Evolutionary conservation across 148 eudicot genomes (phyloP), one percentile per base, ranked within the genome.

Genomic region (Vaccinium darrowii): DNA sequence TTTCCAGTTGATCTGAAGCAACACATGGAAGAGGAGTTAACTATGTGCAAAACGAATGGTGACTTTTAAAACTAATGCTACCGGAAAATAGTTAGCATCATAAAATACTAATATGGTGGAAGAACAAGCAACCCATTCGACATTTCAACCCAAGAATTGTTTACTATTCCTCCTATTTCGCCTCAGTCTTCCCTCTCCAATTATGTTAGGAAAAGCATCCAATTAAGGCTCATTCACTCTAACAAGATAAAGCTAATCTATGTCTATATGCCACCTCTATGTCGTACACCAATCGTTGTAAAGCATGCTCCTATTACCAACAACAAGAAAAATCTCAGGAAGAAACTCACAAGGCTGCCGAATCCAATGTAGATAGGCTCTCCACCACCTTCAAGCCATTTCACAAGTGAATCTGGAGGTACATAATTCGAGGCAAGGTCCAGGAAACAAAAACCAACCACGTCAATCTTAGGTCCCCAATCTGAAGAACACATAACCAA

Each of bases 381-480:
- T 86, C 86, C 86, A 87, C 94, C 95, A 86, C 84, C 90, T 84
- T 89, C 84, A 82, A 95, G 96, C 98, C 98, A 95, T 84, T 90
- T 84, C 84, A 85, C 82, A 87, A 95, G 95, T 83, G 92, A 90
- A 87, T 91, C 93, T 15, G 95, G 98, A 82, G 98, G 98, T 85
- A 86, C 73, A 86, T 94, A 95, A 80, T 89, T 91, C 78, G 98
- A 87, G 54, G 98, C 98, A 81, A 95, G 95, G 84, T 95, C 98
- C 65, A 95, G 95, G 89, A 95, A 95, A 89, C 98, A 95, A 88
- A 95, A 95, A 21, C 98, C 98, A 73, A 95, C 98, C 4, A 95
- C 98, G 81, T 94, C 98, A 88, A 94, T 91, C 89, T 93, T 93
- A 15, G 94, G 95, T 83, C 98, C 98, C 98, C 98, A 95, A 87